phyloP scores from a whole-genome alignment of 768 basidiomycete genomes.

The Suillus hirtellus region DNA sequence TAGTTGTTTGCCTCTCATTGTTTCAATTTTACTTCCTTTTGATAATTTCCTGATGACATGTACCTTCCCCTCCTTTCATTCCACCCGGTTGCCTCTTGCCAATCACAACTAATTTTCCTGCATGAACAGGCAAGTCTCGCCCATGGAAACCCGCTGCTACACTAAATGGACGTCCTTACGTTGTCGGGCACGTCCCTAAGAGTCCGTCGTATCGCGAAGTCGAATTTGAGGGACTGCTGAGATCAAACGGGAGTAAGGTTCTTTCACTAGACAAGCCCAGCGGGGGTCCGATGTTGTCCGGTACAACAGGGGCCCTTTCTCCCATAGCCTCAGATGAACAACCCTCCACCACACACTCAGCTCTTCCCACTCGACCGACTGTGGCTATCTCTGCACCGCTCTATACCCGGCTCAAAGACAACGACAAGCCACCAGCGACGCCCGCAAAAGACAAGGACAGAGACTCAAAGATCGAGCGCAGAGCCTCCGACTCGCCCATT shows the following conservation, averaged over 20 bases:
- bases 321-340: conserved; percentile 12
- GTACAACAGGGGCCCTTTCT: conserved; percentile 22
- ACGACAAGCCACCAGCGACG: conserved; percentile 16
- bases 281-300: conserved; percentile 9
- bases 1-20: conserved; percentile 24
- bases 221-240: conserved; percentile 78
- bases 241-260: conserved; percentile 50
- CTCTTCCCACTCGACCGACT: conserved; percentile 31
- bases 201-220: conserved; percentile 59
- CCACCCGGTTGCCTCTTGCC: not conserved
- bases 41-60: not conserved
- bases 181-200: conserved; percentile 57
- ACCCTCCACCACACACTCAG: conserved; percentile 7
- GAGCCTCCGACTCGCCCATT: conserved; percentile 29
- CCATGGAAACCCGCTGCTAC: conserved; percentile 84
- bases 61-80: not conserved
- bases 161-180: conserved; percentile 76
- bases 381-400: conserved; percentile 26
- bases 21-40: conserved; percentile 18
- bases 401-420: conserved; percentile 2
- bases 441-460: conserved; percentile 18
- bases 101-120: not conserved
- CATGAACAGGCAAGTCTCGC: conserved; percentile 33
- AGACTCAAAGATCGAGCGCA: conserved; percentile 22
- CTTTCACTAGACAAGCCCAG: conserved; percentile 30